Base-by-base conservation (phyloP, 2,329 filamentous ascomycete species). In the Clonostachys sp. region DNA sequence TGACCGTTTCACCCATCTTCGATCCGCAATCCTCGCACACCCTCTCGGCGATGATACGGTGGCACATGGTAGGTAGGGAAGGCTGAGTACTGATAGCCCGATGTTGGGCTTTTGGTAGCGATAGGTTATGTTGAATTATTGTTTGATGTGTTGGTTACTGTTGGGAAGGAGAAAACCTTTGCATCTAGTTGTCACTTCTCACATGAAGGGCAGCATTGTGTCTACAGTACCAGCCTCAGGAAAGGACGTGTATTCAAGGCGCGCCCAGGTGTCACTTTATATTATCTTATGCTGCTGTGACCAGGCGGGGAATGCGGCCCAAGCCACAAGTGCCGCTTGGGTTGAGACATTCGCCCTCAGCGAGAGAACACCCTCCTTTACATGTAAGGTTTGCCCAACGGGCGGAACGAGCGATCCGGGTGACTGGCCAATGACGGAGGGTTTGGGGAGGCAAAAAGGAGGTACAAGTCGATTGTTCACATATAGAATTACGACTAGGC, bases 1-100 rank as follows among this genome's bases (percentile, higher is more conserved):
- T 60, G 41, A 59, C 59, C 34, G 50, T 57, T 56, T 61, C 59
- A 45, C 59, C 59, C 36, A 59, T 56, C 44, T 51, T 51, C 47
- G 51, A 48, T 33, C 51, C 53, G 51, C 59, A 61, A 50, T 52
- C 51, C 48, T 55, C 52, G 52, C 59, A 61, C 51, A 61, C 52
- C 48, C 57, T 60, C 52, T 61, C 55, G 33, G 59, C 59, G 36
- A 60, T 53, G 48, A 61, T 53, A 38, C 53, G 59, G 56, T 61
- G 59, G 44, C 59, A 61, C 59, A 61, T 61, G 47, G 45, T 55
- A 35, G 34, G 16, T 12, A 17, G 12, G n/a, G 20, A 44, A 12
- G 14, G n/a, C 8, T 40, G 14, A 17, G 14, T 17, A 18, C n/a
- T 42, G 40, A 18, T 14, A 42, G 40, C 40, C 40, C n/a, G 16